These are phyloP conservation scores for Macrotyloma uniflorum DNA, from an alignment of 306 rosid genomes.

Conservation along the genomic window DNA sequence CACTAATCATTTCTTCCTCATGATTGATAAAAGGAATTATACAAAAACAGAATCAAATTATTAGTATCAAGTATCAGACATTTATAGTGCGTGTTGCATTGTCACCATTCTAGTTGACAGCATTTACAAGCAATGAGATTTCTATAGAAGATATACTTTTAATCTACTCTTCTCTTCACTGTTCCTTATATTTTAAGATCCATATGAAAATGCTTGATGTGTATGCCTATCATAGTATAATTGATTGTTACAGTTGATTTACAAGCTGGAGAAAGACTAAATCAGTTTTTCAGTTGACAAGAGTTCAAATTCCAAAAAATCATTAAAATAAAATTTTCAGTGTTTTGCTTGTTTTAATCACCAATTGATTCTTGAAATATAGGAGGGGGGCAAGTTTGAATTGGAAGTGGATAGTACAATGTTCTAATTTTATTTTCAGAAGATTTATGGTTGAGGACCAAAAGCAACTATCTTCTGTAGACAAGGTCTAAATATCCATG, in stretches of 20 bases:
- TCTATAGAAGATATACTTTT: constrained; percentile 13
- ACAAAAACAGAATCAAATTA: constrained; percentile 33
- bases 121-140: constrained; percentile 20
- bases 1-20: constrained; percentile 26
- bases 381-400: neutral
- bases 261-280: constrained; percentile 14
- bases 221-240: constrained; percentile 29
- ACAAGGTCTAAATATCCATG: constrained; percentile 16
- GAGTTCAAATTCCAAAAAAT: neutral
- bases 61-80: constrained; percentile 28
- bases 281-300: constrained; percentile 1
- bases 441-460: constrained; percentile 22
- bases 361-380: neutral
- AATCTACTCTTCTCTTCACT: constrained; percentile 23
- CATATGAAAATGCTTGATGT: neutral
- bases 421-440: constrained; percentile 23
- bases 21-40: constrained; percentile 33
- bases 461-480: constrained; percentile 30
- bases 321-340: neutral
- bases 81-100: constrained; percentile 2
- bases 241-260: constrained; percentile 19
- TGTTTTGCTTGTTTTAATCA: neutral
- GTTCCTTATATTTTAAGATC: neutral
- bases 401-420: constrained; percentile 23
- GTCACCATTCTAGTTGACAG: constrained; percentile 30